Percentiles rank a stretch among this genome's conserved stretches.
Evolutionary conservation across 2,329 filamentous ascomycete species (phyloP).

Genomic region (Clonostachys solani): DNA sequence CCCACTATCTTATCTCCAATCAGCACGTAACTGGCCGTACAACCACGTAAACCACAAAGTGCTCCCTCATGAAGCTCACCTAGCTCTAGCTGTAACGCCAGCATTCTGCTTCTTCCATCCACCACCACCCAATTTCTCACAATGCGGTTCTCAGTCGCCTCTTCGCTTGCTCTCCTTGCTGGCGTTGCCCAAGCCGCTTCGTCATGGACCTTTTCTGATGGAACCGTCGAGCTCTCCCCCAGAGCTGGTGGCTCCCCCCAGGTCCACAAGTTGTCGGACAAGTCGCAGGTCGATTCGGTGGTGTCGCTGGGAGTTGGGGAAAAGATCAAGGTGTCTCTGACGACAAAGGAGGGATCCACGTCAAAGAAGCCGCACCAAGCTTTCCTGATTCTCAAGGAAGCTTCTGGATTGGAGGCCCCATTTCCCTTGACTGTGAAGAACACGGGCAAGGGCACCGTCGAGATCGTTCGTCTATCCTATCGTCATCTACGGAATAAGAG

Average conservation of each 20-base stretch:
- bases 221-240: constrained; percentile 57
- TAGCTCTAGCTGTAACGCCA: constrained; percentile 3
- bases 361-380: constrained; percentile 89
- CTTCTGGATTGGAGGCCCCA: constrained; percentile 77
- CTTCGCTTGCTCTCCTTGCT: constrained; percentile 36
- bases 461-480: constrained; percentile 61
- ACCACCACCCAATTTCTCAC: constrained; percentile 12
- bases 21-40: constrained; percentile 2
- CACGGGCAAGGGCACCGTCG: constrained; percentile 78
- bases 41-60: constrained; percentile 15
- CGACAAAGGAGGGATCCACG: constrained; percentile 72
- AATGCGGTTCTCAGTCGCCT: constrained; percentile 31
- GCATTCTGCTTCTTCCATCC: constrained; percentile 10
- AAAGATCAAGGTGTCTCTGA: constrained; percentile 77
- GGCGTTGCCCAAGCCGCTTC: constrained; percentile 47
- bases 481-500: too few species aligned
- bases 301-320: constrained; percentile 65
- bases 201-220: constrained; percentile 73
- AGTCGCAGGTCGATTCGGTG: constrained; percentile 56
- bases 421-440: constrained; percentile 83
- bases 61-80: constrained; percentile 4
- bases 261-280: constrained; percentile 55
- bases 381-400: constrained; percentile 79
- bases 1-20: constrained; percentile 7
- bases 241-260: constrained; percentile 56